phyloP scores from a whole-genome alignment of 202 grass and related monocot species.

The Digitaria exilis region DNA sequence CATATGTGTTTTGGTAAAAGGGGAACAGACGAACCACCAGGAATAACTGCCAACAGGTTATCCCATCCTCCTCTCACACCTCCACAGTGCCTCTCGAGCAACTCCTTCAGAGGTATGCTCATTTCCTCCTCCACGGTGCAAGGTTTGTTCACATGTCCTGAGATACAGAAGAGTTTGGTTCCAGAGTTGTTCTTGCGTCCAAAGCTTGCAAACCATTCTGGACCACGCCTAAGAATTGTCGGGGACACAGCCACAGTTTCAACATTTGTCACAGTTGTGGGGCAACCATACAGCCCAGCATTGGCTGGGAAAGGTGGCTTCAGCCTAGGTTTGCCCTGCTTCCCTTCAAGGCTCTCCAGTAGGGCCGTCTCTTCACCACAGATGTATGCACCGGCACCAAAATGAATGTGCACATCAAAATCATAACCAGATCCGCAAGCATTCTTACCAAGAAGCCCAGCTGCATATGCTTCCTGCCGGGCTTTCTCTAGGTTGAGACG shows the following conservation, averaged over 20 bases:
- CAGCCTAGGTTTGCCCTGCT: constrained; percentile 93
- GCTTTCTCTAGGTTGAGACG: constrained; percentile 82
- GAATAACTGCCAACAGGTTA: constrained; percentile 92
- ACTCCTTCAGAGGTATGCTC: constrained; percentile 95
- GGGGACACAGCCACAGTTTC: constrained; percentile 98
- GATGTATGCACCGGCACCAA: constrained; percentile 94
- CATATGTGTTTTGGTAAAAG: constrained; percentile 91
- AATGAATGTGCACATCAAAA: constrained; percentile 95
- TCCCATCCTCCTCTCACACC: constrained; percentile 97
- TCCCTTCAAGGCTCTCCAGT: constrained; percentile 95
- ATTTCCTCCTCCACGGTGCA: constrained; percentile 99
- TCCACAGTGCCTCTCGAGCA: constrained; percentile 90
- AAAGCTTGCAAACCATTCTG: constrained; percentile 99
- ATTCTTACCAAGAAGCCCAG: constrained; percentile 86
- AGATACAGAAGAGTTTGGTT: constrained; percentile 89
- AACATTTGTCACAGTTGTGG: constrained; percentile 96
- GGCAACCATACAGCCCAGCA: constrained; percentile 88
- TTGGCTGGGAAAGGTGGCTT: constrained; percentile 98
- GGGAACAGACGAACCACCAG: constrained; percentile 93
- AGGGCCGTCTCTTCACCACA: constrained; percentile 98
- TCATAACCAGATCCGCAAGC: constrained; percentile 96
- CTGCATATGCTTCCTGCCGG: constrained; percentile 84
- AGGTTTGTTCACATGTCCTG: constrained; percentile 96
- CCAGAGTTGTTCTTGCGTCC: constrained; percentile 95
- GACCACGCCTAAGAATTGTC: constrained; percentile 89